Evolutionary conservation across 805 yeast species (phyloP), one percentile per base, ranked within the genome.

Genomic region (Pichia kluyveri): DNA sequence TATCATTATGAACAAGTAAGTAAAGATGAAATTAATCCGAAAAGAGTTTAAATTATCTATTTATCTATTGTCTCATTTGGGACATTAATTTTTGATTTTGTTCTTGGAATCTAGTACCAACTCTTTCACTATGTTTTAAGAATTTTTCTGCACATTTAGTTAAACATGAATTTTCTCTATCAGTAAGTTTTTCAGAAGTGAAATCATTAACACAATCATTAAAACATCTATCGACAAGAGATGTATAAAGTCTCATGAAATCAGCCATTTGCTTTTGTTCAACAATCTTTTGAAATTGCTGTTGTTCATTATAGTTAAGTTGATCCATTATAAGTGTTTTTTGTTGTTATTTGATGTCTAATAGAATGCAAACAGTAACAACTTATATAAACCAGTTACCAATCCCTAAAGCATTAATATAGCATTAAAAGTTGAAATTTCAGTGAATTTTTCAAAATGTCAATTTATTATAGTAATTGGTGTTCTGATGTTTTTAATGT

Each of bases 231-330:
- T 91, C 95, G 46, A 93, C 98, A 60, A 93, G 78, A 66, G 85
- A 84, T 55, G 98, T 89, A 79, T 93, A 93, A 50, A 85, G 74
- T 67, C 93, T 84, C 98, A 93, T 91, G 83, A 91, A 93, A 69
- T 91, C 99, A 70, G 86, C 86, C 96, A 93, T 90, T 72, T 91
- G 99, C 76, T 91, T 91, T 67, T 86, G 90, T 72, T 91, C 99
- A 55, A 91, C 96, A 55, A 91, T 73, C 68, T 83, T 90, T 71
- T 89, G 96, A 71, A 91, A 91, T 60, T 89, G 91, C 70, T 89
- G 96, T 72, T 93, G 98, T 72, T 91, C 99, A 67, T 87, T 86
- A 65, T 82, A 82, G 77, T 91, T 91, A 60, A 91, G 77, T 69
- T 87, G 95, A 64, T 91, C 99, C 99, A 91, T 91, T 46, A 58